A percentile compares a stretch with the other conserved stretches of the same genome.
phyloP scores from a whole-genome alignment of 192 early-diverging fungal genomes.

The Coemansia sp. region DNA sequence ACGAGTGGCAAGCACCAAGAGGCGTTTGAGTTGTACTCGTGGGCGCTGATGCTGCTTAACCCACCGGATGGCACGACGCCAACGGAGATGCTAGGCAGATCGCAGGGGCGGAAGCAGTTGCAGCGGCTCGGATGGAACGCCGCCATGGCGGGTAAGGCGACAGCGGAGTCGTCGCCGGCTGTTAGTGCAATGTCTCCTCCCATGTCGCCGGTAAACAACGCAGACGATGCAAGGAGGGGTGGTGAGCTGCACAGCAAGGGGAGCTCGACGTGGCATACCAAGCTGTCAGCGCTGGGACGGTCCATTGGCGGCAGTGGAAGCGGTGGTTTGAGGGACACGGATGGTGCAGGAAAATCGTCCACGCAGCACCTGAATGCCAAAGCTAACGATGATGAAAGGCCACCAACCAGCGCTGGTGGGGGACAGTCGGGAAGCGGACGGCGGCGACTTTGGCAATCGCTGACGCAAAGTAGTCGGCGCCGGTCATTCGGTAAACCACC shows the following conservation, averaged over 20 bases:
- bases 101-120: constrained; percentile 22
- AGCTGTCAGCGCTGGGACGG: neutral
- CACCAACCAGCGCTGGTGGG: too few species aligned
- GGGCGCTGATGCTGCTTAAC: constrained; percentile 44
- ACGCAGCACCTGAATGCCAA: neutral
- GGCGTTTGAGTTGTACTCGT: constrained; percentile 55
- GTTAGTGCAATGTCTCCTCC: neutral
- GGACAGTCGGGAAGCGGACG: constrained; percentile 10
- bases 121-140: constrained; percentile 22
- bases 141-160: neutral
- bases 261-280: neutral
- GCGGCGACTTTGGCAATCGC: constrained; percentile 19
- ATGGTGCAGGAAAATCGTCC: neutral
- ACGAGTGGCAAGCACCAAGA: constrained; percentile 55
- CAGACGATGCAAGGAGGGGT: neutral
- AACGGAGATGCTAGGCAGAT: constrained; percentile 27
- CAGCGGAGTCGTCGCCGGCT: neutral
- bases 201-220: neutral
- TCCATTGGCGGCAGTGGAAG: neutral
- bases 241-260: neutral
- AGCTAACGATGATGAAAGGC: too few species aligned
- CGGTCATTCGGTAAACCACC: neutral
- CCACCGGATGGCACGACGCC: constrained; percentile 28
- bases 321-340: neutral
- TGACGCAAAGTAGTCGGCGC: constrained; percentile 9